phyloP scores from a whole-genome alignment of 1,284 basidiomycete species.

The Austropuccinia psidii region DNA sequence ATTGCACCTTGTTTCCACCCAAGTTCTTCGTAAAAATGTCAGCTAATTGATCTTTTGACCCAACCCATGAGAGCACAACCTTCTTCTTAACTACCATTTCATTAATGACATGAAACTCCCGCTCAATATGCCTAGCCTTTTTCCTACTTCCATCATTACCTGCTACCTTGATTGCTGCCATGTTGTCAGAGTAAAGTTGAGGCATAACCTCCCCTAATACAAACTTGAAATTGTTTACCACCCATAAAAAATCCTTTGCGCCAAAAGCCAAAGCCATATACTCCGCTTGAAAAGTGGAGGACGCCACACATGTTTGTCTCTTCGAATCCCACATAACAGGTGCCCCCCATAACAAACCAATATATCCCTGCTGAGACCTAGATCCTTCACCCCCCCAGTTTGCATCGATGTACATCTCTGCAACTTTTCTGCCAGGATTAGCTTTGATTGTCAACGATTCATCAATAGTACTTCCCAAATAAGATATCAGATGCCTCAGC shows the following conservation, averaged over 20 bases:
- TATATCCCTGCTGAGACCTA: neutral
- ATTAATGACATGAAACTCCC: neutral
- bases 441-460: no score
- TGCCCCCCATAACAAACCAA: neutral
- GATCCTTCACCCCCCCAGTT: neutral
- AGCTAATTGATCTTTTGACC: neutral
- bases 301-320: neutral
- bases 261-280: neutral
- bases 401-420: neutral
- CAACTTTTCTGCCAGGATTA: no score
- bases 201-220: no score
- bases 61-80: neutral
- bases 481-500: neutral
- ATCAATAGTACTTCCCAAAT: neutral
- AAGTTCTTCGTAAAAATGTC: constrained; percentile 6
- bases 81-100: neutral
- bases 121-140: neutral
- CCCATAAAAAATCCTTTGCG: no score
- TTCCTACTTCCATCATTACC: neutral
- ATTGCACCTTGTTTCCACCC: no score
- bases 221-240: no score
- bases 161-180: neutral
- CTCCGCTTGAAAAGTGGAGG: neutral
- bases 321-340: neutral
- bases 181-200: neutral